These are phyloP conservation scores for Citeromyces hawaiiensis DNA, from an alignment of 1,139 yeast genomes.

Conservation along the genomic window DNA sequence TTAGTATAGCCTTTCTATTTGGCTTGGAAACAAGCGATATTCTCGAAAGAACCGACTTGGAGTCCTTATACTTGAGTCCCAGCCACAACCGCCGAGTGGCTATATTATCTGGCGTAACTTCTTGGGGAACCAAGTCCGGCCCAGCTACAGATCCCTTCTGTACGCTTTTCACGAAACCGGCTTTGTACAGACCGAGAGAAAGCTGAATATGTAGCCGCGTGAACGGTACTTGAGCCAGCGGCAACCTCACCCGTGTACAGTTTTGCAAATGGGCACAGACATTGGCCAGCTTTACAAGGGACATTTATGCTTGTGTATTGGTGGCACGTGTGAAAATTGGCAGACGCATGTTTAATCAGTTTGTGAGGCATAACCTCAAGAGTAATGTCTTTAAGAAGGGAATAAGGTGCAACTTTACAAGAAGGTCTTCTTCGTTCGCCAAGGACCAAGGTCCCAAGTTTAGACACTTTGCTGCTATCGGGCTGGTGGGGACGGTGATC, in stretches of 20 bases:
- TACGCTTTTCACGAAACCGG: slow-evolving; percentile 77
- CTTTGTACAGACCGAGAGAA: slow-evolving; percentile 74
- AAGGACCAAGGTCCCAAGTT: slow-evolving; percentile 8
- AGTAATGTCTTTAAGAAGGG: background rate
- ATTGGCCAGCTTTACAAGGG: slow-evolving; percentile 73
- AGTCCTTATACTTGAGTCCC: slow-evolving; percentile 77
- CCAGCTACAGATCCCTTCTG: slow-evolving; percentile 86
- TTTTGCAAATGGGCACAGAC: slow-evolving; percentile 85
- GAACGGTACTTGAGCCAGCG: slow-evolving; percentile 76
- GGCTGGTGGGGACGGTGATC: slow-evolving; percentile 16
- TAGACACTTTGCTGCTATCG: slow-evolving; percentile 14
- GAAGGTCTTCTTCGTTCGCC: slow-evolving; percentile 2
- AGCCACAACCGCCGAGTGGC: slow-evolving; percentile 85
- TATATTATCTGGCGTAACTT: slow-evolving; percentile 80
- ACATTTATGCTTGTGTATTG: slow-evolving; percentile 30
- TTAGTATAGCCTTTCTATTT: slow-evolving; percentile 57
- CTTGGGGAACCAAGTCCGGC: slow-evolving; percentile 65
- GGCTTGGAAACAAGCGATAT: slow-evolving; percentile 77
- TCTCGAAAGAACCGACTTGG: slow-evolving; percentile 61
- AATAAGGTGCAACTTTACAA: background rate
- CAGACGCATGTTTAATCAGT: background rate
- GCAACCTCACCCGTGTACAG: slow-evolving; percentile 62
- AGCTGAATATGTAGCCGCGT: slow-evolving; percentile 73
- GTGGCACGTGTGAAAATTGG: background rate
- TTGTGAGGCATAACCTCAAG: too few relatives aligned